Evolutionary conservation across 306 rosid species (phyloP), one percentile per base, ranked within the genome.

Genomic region (Cucurbita argyrosperma): DNA sequence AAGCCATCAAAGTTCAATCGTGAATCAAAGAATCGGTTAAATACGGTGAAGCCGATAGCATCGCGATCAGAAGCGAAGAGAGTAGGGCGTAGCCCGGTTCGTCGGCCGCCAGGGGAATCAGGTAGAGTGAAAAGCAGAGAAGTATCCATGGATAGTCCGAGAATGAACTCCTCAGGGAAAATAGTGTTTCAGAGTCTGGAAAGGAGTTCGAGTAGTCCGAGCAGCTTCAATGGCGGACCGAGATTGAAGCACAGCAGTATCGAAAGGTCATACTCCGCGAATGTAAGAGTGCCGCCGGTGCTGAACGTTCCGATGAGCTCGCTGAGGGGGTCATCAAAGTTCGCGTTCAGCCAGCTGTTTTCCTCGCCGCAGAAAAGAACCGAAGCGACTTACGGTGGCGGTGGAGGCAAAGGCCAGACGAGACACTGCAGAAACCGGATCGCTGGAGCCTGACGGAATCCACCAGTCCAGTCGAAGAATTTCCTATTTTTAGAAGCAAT

Each of bases 131-230:
- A 74, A n/a, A 85, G 90, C 83, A 79, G 96, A 58, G 99, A 97
- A 15, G 96, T 83, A 3, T 91, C 99, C 6, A 94, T 89, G 54
- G 99, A 94, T 65, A 89, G 96, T 68, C 99, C 99, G 0, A 84
- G 99, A 50, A 85, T 94, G 92, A 94, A 89, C 82, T 90, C 99
- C 0, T 94, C 99, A 0, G 99, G 99, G 10, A 94, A 94, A 69
- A 89, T 94, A 49, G 95, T 94, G 39, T 94, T 94, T 60, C 97
- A 91, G 61, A 94, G 97, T 79, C 69, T 94, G 47, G 97, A 94
- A 35, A 79, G 99, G 43, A 94, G 99, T 83, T 94, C 99, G 14
- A 94, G 99, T 56, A 89, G 96, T 16, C 99, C 99, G 4, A 87
- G 99, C 18, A 90, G 90, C 83, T 94, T 94, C 83, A 89, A 88